A percentile compares a stretch with the other conserved stretches of the same genome.
Conservation (phyloP, 1,139 yeast species). For the Zygosaccharomyces pseudobailii region DNA sequence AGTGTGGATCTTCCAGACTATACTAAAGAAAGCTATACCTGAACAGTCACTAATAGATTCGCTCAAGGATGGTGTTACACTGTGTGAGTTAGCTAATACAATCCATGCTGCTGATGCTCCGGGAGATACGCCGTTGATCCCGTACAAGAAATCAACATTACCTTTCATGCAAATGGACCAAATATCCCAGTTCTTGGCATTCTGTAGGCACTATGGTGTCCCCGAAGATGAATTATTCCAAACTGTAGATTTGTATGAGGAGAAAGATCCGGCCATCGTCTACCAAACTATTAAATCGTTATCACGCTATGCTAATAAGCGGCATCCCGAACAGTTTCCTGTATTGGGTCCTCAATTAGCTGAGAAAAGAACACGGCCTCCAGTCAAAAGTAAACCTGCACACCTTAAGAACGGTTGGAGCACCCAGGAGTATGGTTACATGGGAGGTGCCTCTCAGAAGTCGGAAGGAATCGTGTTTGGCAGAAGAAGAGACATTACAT, state of each 20-base stretch:
- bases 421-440: slow-evolving; percentile 53
- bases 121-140: slow-evolving; percentile 37
- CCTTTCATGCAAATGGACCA: slow-evolving; percentile 90
- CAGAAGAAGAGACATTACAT: slow-evolving; percentile 41
- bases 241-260: slow-evolving; percentile 73
- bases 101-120: slow-evolving; percentile 37
- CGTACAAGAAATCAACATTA: slow-evolving; percentile 61
- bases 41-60: slow-evolving; percentile 42
- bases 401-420: slow-evolving; percentile 47
- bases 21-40: slow-evolving; percentile 32
- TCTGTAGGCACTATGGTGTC: slow-evolving; percentile 60
- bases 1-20: slow-evolving; percentile 43
- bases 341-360: slow-evolving; percentile 49
- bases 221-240: slow-evolving; percentile 83
- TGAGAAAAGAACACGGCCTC: slow-evolving; percentile 38
- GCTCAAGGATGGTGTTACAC: slow-evolving; percentile 60
- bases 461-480: slow-evolving; percentile 51
- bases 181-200: slow-evolving; percentile 62
- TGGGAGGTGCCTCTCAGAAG: slow-evolving; percentile 50
- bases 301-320: slow-evolving; percentile 54
- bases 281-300: slow-evolving; percentile 68
- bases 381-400: slow-evolving; percentile 29
- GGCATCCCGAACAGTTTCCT: slow-evolving; percentile 41
- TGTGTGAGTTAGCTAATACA: slow-evolving; percentile 44
- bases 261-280: slow-evolving; percentile 73